Evolutionary conservation across 2,329 filamentous ascomycete genomes (phyloP).

Genomic region (Pseudocercospora fuligena): DNA sequence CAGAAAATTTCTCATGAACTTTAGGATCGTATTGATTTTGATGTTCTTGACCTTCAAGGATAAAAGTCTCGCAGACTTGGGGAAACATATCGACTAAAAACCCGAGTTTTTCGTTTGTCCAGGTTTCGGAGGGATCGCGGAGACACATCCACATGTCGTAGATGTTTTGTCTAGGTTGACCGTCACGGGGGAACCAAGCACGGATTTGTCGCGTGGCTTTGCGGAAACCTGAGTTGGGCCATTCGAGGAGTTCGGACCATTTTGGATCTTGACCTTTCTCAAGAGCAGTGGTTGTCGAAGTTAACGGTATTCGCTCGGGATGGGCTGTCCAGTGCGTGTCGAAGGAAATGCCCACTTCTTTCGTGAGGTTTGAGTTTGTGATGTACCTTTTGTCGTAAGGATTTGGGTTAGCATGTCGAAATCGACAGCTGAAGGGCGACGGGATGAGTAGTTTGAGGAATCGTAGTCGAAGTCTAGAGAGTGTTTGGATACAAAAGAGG

Average conservation of each 20-base stretch:
- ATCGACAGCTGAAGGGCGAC: constrained; percentile 18
- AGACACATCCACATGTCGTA: constrained; percentile 73
- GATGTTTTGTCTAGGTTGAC: constrained; percentile 46
- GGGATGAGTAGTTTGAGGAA: constrained; percentile 14
- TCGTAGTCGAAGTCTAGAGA: constrained; percentile 18
- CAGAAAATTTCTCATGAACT: constrained; percentile 26
- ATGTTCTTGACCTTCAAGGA: constrained; percentile 28
- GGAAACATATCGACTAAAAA: constrained; percentile 73
- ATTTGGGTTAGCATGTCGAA: constrained; percentile 23
- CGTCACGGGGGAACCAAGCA: constrained; percentile 57
- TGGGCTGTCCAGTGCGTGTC: constrained; percentile 59
- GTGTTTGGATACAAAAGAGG: constrained; percentile 10
- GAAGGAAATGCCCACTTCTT: constrained; percentile 63
- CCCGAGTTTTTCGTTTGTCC: constrained; percentile 67
- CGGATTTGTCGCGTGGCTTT: constrained; percentile 58
- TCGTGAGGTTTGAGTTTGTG: constrained; percentile 65
- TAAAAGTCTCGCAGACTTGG: constrained; percentile 62
- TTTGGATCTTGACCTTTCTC: constrained; percentile 49
- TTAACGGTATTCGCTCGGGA: constrained; percentile 43
- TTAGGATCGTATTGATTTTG: constrained; percentile 42
- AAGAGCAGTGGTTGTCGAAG: constrained; percentile 50
- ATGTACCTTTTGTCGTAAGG: constrained; percentile 56
- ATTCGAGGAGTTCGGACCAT: constrained; percentile 52
- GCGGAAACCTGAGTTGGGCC: constrained; percentile 53
- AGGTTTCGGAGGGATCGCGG: constrained; percentile 62